phyloP scores from a whole-genome alignment of 2,329 filamentous ascomycete genomes.

The Cladosporium sp. region DNA sequence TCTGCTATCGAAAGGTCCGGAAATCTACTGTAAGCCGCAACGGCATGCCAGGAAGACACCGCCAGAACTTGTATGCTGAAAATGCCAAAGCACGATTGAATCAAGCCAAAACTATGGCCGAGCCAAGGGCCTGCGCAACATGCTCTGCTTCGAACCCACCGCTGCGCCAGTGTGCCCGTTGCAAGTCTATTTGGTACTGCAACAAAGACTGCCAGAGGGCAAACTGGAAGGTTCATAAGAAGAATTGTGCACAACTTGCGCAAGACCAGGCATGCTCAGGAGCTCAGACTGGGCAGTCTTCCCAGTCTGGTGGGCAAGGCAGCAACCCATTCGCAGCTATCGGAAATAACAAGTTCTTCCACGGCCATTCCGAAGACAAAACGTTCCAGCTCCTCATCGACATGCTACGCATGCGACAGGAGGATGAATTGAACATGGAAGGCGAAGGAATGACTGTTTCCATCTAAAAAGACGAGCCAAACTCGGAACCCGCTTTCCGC shows the following conservation, averaged over 20 bases:
- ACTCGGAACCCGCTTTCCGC: slow-evolving; percentile 15
- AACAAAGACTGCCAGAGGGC: slow-evolving; percentile 31
- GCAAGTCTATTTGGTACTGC: slow-evolving; percentile 31
- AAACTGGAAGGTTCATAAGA: slow-evolving; percentile 34
- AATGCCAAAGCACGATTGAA: too few relatives aligned
- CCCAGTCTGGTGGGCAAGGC: neutral
- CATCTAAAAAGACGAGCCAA: slow-evolving; percentile 12
- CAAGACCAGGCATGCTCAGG: neutral
- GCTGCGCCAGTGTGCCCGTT: slow-evolving; percentile 29
- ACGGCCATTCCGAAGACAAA: slow-evolving; percentile 18
- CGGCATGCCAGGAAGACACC: too few relatives aligned
- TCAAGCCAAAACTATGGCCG: neutral
- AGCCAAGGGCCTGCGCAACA: neutral
- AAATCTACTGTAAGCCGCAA: too few relatives aligned
- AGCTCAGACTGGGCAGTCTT: neutral
- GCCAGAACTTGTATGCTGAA: too few relatives aligned
- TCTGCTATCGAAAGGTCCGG: too few relatives aligned
- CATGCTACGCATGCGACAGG: slow-evolving; percentile 18
- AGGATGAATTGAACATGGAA: slow-evolving; percentile 18
- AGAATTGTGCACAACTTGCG: neutral
- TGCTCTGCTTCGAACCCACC: neutral
- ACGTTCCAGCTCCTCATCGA: slow-evolving; percentile 24
- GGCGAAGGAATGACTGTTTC: slow-evolving; percentile 15
- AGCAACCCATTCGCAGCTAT: slow-evolving; percentile 17
- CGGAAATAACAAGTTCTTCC: slow-evolving; percentile 19